Evolutionary conservation across 768 basidiomycete species (phyloP).

Genomic region (Kwoniella bestiolae): DNA sequence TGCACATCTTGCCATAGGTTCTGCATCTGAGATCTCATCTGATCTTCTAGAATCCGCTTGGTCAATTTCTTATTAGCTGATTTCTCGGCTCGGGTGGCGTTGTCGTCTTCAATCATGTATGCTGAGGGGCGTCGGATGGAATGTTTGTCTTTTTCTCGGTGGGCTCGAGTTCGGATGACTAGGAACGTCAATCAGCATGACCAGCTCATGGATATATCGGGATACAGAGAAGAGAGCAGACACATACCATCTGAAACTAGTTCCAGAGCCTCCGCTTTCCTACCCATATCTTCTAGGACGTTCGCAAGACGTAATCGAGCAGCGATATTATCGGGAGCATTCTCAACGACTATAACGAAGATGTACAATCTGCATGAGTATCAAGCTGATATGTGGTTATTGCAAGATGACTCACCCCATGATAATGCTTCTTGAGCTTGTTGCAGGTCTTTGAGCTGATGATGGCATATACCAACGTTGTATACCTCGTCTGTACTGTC

Average conservation of each 20-base stretch:
- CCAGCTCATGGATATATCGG: too few species aligned
- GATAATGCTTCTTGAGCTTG: conserved; percentile 84
- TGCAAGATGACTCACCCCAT: conserved; percentile 64
- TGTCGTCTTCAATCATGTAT: neutral
- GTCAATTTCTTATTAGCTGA: conserved; percentile 30
- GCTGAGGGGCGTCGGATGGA: conserved; percentile 1
- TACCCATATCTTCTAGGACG: conserved; percentile 80
- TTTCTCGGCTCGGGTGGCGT: conserved; percentile 27
- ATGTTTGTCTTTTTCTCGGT: conserved; percentile 20
- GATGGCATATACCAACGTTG: conserved; percentile 80
- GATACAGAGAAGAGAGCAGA: too few species aligned
- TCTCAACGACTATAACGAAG: conserved; percentile 66
- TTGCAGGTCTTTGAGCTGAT: conserved; percentile 72
- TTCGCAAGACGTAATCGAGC: conserved; percentile 89
- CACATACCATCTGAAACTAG: conserved; percentile 79
- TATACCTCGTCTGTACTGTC: conserved; percentile 36
- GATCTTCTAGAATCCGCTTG: conserved; percentile 42
- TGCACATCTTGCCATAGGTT: conserved; percentile 63
- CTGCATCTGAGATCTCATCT: conserved; percentile 61
- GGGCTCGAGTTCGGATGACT: conserved; percentile 32
- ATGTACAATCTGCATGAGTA: neutral
- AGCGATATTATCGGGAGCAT: conserved; percentile 76
- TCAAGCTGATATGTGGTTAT: neutral
- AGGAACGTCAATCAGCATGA: neutral
- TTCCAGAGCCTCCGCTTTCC: conserved; percentile 78